Percentiles rank a stretch among this genome's conserved stretches.
These are phyloP conservation scores for Boletus coccyginus DNA, from an alignment of 768 basidiomycete genomes.

Conservation along the genomic window DNA sequence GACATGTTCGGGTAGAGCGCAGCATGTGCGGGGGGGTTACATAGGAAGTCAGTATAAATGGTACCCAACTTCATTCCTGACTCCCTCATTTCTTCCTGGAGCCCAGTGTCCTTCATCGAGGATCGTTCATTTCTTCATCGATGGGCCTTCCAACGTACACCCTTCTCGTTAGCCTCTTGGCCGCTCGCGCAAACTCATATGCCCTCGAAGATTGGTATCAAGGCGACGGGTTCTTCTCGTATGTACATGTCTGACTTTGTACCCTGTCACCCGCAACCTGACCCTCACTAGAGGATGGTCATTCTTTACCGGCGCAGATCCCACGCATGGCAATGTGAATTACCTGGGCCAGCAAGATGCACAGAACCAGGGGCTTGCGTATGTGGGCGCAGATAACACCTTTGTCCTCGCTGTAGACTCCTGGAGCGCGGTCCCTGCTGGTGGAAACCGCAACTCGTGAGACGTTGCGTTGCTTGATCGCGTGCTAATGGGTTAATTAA, in stretches of 20 bases:
- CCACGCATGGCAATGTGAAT: conserved; percentile 68
- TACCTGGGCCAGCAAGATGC: conserved; percentile 52
- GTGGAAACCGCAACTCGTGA: conserved; percentile 53
- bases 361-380: conserved; percentile 49
- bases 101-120: background rate
- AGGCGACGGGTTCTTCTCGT: conserved; percentile 60
- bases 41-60: conserved; percentile 5
- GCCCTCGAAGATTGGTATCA: conserved; percentile 34
- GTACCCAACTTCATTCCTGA: background rate
- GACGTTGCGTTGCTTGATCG: conserved; percentile 7
- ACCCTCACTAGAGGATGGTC: conserved; percentile 50
- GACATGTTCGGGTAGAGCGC: background rate
- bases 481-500: background rate
- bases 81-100: background rate
- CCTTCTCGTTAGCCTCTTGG: conserved; percentile 4
- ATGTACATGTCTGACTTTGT: conserved; percentile 13
- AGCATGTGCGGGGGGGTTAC: background rate
- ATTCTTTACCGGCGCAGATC: conserved; percentile 59
- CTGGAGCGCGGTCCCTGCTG: conserved; percentile 41
- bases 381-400: conserved; percentile 55
- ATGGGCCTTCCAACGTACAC: conserved; percentile 19
- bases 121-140: background rate
- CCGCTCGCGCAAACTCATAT: conserved; percentile 21
- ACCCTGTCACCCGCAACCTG: background rate
- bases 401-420: conserved; percentile 62